These are phyloP conservation scores for Vaccinium corymbosum DNA, from an alignment of 148 eudicot species.

Conservation along the genomic window DNA sequence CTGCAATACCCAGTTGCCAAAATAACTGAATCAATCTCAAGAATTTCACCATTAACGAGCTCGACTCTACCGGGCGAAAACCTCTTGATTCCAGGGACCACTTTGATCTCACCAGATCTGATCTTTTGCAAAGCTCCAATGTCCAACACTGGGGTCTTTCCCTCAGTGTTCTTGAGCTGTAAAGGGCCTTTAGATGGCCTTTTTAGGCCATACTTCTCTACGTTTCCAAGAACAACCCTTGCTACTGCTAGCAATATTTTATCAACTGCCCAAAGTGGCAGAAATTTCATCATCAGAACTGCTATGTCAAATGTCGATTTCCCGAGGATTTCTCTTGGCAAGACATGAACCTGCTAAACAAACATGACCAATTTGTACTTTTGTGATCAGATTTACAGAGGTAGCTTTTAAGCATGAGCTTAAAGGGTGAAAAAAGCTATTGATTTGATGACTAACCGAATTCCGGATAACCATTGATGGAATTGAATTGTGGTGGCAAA, in stretches of 20 bases:
- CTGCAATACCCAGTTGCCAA: conserved; percentile 86
- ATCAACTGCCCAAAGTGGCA: conserved; percentile 60
- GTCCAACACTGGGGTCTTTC: conserved; percentile 85
- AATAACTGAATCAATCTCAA: conserved; percentile 69
- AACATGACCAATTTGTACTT: background rate
- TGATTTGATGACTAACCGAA: conserved; percentile 48
- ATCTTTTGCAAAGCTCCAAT: conserved; percentile 66
- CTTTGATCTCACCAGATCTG: conserved; percentile 57
- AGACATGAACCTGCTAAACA: conserved; percentile 63
- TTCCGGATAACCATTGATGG: conserved; percentile 71
- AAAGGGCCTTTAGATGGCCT: conserved; percentile 78
- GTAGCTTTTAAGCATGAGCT: too few species aligned
- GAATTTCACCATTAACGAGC: conserved; percentile 44
- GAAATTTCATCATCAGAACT: conserved; percentile 47
- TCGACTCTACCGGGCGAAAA: conserved; percentile 54
- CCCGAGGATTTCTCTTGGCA: conserved; percentile 74
- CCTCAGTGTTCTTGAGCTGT: conserved; percentile 68
- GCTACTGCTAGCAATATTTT: conserved; percentile 52
- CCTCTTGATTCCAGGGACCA: conserved; percentile 81
- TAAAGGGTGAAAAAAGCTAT: background rate
- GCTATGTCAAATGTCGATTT: conserved; percentile 82
- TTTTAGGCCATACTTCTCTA: conserved; percentile 67
- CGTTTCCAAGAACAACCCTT: conserved; percentile 50
- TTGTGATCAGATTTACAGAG: too few species aligned
- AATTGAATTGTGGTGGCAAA: conserved; percentile 61